These are phyloP conservation scores for Fremontodendron californicum DNA, from an alignment of 345 rosid species.

Conservation along the genomic window DNA sequence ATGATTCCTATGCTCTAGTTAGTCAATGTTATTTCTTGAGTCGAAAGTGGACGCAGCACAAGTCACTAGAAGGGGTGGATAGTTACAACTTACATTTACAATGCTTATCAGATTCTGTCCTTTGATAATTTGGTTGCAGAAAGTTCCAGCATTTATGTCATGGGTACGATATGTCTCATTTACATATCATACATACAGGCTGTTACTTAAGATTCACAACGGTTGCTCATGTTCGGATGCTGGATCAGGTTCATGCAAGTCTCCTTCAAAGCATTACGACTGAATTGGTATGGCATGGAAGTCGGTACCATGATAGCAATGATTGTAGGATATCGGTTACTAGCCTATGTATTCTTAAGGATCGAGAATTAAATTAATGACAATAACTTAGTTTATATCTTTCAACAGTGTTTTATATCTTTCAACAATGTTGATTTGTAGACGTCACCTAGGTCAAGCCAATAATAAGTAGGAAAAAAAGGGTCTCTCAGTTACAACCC, in stretches of 20 bases:
- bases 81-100: no score
- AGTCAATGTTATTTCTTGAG: neutral
- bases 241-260: conserved; percentile 8
- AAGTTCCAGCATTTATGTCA: conserved; percentile 33
- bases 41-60: neutral
- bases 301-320: conserved; percentile 29
- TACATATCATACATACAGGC: conserved; percentile 32
- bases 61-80: no score
- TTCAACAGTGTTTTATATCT: neutral
- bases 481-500: no score
- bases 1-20: neutral
- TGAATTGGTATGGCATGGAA: conserved; percentile 17
- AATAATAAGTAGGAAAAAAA: no score
- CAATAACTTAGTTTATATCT: conserved; percentile 1
- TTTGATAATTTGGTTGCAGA: conserved; percentile 15
- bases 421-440: no score
- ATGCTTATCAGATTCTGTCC: neutral
- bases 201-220: conserved; percentile 23
- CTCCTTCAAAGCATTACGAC: conserved; percentile 13
- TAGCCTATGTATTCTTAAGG: conserved; percentile 28
- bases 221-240: conserved; percentile 11
- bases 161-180: conserved; percentile 31
- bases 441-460: no score
- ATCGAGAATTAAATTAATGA: conserved; percentile 25
- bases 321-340: conserved; percentile 25